Percentiles rank a stretch among this genome's conserved stretches.
phyloP scores from a whole-genome alignment of 192 early-diverging fungal genomes.

The Chytriomyces confervae region DNA sequence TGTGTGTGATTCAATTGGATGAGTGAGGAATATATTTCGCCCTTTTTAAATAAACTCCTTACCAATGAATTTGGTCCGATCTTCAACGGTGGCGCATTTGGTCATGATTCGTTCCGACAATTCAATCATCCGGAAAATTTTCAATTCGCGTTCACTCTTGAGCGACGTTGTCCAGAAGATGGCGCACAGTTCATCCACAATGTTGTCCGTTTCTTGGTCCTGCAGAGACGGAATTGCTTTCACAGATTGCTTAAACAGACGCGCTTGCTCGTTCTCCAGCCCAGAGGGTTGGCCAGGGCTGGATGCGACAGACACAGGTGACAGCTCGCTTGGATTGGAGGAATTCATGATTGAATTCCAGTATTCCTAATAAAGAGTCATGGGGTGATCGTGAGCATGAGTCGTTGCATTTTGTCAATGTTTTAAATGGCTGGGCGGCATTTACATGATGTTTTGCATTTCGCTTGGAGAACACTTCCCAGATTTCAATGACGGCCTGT shows the following conservation, averaged over 20 bases:
- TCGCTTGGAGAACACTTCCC: conserved; percentile 8
- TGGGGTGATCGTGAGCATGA: too few species aligned
- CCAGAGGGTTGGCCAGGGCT: background rate
- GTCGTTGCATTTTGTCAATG: too few species aligned
- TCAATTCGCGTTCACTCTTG: background rate
- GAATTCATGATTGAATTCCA: background rate
- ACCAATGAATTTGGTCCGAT: background rate
- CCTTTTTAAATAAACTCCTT: too few species aligned
- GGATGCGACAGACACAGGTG: background rate
- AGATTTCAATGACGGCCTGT: background rate
- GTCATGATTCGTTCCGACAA: background rate
- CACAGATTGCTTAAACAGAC: background rate
- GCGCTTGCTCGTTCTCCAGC: background rate
- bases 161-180: background rate
- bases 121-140: background rate
- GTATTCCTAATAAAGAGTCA: background rate
- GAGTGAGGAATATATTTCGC: too few species aligned
- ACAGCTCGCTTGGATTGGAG: background rate
- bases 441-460: background rate
- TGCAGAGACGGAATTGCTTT: background rate
- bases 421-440: too few species aligned
- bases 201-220: background rate
- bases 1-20: too few species aligned
- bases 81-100: background rate
- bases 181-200: background rate